Base-by-base conservation (phyloP, 495 filamentous ascomycete species). In the Hyaloscypha finlandica region DNA sequence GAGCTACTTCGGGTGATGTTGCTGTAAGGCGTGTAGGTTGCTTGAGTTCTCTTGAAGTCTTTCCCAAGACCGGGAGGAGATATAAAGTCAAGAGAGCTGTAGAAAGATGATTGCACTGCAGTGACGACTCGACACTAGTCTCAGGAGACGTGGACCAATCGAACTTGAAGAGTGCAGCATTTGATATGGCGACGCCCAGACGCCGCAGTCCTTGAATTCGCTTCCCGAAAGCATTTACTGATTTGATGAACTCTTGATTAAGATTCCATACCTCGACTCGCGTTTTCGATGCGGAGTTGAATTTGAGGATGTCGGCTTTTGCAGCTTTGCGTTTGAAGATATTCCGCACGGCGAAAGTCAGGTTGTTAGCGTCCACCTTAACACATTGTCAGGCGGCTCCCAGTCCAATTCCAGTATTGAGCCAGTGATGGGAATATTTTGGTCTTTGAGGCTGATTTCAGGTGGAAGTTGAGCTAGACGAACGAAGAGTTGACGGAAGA, bases 351-450 rank as follows among this genome's bases (percentile, higher is more conserved):
- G 76, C 82, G 16, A 84, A 71, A 54, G 85, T 84, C 9, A 85
- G 73, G 25, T 75, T 75, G 12, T 52, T 42, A 14, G 78, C 77
- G 39, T 72, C 75, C 29, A 83, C 74, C 2, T 73, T 69, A 6
- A 74, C 74, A 25, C 80, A 76, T 68, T 82, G 79, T 16, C 73
- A 75, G 6, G 77, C 75, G 1, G 77, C 81, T 73, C 86, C 82
- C 33, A 82, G 76, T 16, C 85, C 84, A 8, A 87, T 68, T n/a
- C 85, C 85, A 5, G 73, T 75, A 65, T 85, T 45, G 78, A 71
- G 42, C 84, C 83, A 0, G 83, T 87, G 29, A 87, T 71, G 48
- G 87, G 78, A 58, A 82, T 70, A 19, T 80, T 85, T 60, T 81
- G 70, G 22, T 70, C 71, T 22, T 25, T 59, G 66, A 70, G 73